phyloP scores from a whole-genome alignment of 352 stramenopile species.

The Phytopythium helicoides region DNA sequence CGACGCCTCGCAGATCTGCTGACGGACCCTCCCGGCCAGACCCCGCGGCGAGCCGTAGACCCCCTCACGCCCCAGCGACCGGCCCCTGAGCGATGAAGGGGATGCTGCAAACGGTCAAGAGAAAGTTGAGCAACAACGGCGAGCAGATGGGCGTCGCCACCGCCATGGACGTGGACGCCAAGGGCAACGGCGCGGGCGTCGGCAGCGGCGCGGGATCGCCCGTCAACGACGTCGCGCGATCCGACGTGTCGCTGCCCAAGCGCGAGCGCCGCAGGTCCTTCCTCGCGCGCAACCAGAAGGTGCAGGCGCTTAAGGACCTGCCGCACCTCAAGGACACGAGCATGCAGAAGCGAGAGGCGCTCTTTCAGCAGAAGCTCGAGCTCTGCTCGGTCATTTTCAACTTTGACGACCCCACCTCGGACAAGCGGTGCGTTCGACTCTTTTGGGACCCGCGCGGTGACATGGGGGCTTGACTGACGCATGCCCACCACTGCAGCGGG shows the following conservation, averaged over 20 bases:
- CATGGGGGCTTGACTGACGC: not conserved
- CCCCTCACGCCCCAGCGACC: not conserved
- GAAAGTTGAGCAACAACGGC: constrained; percentile 85
- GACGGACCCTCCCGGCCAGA: too few relatives aligned
- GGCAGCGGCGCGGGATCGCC: constrained; percentile 34
- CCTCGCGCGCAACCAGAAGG: constrained; percentile 83
- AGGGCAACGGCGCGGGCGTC: constrained; percentile 14
- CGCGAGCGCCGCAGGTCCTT: constrained; percentile 81
- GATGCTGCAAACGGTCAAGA: constrained; percentile 89
- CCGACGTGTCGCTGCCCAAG: constrained; percentile 81
- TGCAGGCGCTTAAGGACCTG: constrained; percentile 83
- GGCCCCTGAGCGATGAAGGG: constrained; percentile 72
- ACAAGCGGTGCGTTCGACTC: constrained; percentile 74
- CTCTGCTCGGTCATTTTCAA: constrained; percentile 96
- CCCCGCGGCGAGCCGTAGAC: too few relatives aligned
- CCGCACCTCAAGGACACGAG: constrained; percentile 86
- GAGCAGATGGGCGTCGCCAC: constrained; percentile 46
- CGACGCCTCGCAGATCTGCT: too few relatives aligned
- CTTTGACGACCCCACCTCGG: constrained; percentile 94
- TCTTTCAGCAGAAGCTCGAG: constrained; percentile 97
- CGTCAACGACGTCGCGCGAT: constrained; percentile 69
- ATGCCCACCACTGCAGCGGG: constrained; percentile 28
- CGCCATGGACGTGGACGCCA: constrained; percentile 59
- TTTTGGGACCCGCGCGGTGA: too few relatives aligned
- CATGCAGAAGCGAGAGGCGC: constrained; percentile 77